Evolutionary conservation across 805 yeast species (phyloP).

Genomic region (Kodamaea laetipori): DNA sequence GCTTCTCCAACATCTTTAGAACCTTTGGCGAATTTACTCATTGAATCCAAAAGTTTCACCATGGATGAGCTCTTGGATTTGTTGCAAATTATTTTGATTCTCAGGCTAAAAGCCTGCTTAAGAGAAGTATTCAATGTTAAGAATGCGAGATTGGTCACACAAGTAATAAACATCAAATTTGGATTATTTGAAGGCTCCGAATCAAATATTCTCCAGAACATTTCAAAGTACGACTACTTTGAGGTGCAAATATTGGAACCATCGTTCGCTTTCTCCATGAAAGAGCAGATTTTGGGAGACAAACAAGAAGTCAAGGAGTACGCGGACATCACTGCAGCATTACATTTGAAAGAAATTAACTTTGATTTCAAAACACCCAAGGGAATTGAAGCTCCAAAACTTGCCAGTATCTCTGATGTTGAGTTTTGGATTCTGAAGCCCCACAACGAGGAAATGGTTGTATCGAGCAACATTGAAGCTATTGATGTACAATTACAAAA

Average conservation of each 20-base stretch:
- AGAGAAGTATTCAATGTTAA: constrained; percentile 34
- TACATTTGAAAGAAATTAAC: constrained; percentile 32
- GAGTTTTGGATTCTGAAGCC: constrained; percentile 39
- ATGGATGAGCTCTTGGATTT: constrained; percentile 59
- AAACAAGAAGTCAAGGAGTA: constrained; percentile 4
- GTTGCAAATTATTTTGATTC: constrained; percentile 62
- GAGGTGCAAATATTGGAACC: constrained; percentile 30
- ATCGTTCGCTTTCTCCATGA: constrained; percentile 32
- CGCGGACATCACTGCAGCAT: constrained; percentile 26
- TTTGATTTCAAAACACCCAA: background rate
- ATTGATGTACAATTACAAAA: constrained; percentile 23
- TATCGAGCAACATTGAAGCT: constrained; percentile 24
- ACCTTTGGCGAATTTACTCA: constrained; percentile 39
- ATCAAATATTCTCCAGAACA: background rate
- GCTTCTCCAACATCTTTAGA: constrained; percentile 48
- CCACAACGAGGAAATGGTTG: constrained; percentile 17
- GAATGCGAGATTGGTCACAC: constrained; percentile 52
- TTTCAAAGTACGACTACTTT: constrained; percentile 11
- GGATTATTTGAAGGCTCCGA: constrained; percentile 24
- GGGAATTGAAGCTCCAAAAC: background rate
- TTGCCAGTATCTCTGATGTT: constrained; percentile 26
- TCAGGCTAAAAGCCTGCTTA: constrained; percentile 39
- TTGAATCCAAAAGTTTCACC: constrained; percentile 36
- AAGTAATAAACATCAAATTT: constrained; percentile 37
- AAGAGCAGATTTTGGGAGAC: constrained; percentile 15